These are phyloP conservation scores for Pichia sporocuriosa DNA, from an alignment of 805 yeast species.

Conservation along the genomic window DNA sequence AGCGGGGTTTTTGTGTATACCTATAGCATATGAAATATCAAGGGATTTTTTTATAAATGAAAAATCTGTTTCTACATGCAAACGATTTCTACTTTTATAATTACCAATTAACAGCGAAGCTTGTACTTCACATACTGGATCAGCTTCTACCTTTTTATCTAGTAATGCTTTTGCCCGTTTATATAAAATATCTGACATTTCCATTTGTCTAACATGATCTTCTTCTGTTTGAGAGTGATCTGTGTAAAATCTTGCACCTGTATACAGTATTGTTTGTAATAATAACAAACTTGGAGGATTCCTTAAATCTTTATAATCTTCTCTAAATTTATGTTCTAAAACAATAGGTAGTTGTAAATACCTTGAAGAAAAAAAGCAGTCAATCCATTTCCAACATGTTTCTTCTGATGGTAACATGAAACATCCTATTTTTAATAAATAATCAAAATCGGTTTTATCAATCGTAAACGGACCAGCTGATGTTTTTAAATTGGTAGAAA, in stretches of 20 bases:
- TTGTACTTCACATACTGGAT: constrained; percentile 55
- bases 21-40: constrained; percentile 67
- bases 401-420: constrained; percentile 58
- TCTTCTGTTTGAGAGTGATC: too few species aligned
- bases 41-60: constrained; percentile 60
- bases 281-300: constrained; percentile 58
- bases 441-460: constrained; percentile 17
- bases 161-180: constrained; percentile 69
- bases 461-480: constrained; percentile 12
- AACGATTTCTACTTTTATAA: constrained; percentile 70
- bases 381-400: constrained; percentile 52
- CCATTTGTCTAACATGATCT: too few species aligned
- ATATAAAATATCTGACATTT: constrained; percentile 43
- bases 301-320: constrained; percentile 44
- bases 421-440: constrained; percentile 41
- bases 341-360: constrained; percentile 68
- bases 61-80: constrained; percentile 57
- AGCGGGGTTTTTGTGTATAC: constrained; percentile 53
- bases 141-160: constrained; percentile 63
- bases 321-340: constrained; percentile 55
- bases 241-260: too few species aligned
- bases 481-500: not conserved
- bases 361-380: constrained; percentile 53
- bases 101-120: constrained; percentile 56
- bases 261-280: too few species aligned